Evolutionary conservation across 345 rosid species (phyloP), one percentile per base, ranked within the genome.

Genomic region (Melaleuca alternifolia): DNA sequence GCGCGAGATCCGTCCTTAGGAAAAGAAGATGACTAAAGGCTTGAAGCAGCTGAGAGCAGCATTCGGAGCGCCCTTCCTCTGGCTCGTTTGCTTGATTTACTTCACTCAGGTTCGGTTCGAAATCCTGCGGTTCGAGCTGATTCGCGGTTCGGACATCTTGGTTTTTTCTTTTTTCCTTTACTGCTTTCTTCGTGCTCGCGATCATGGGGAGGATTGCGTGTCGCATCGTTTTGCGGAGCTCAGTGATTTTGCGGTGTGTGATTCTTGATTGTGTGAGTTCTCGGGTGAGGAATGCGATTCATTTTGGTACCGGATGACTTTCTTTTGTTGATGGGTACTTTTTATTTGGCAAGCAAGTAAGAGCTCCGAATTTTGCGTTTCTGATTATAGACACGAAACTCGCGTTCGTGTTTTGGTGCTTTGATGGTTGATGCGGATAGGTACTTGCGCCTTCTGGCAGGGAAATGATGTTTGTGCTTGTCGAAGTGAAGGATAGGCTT

Each of bases 31-130:
- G 99, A 91, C 92, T 84, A 87, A 87, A 89, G 91, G 97, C 93
- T 41, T 93, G 51, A 93, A 90, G 84, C 94, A 90, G 92, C 85
- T 97, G 92, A 90, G 86, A 87, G 90, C 89, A 82, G 93, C 95
- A 82, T 96, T 95, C 75, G 99, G 98, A 7, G 86, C 93, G 88
- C 89, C 99, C 30, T 97, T 97, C 94, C 84, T 96, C 50, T 97
- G 99, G 99, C 96, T 97, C 37, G 89, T 97, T 87, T 97, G 98
- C 90, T 92, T 95, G 92, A 92, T 97, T 86, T 96, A 97, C 91
- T 97, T 96, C 91, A 96, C 98, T 24, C 99, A 97, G 99, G 98
- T 92, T 16, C 57, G 52, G n/a, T 48, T 37, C 86, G 46, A 52
- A 52, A 13, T 82, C 84, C 33, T 82, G 16, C 26, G 75, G 20